Base-by-base conservation (phyloP, 2,329 filamentous ascomycete species). In the Aureobasidium sp. region DNA sequence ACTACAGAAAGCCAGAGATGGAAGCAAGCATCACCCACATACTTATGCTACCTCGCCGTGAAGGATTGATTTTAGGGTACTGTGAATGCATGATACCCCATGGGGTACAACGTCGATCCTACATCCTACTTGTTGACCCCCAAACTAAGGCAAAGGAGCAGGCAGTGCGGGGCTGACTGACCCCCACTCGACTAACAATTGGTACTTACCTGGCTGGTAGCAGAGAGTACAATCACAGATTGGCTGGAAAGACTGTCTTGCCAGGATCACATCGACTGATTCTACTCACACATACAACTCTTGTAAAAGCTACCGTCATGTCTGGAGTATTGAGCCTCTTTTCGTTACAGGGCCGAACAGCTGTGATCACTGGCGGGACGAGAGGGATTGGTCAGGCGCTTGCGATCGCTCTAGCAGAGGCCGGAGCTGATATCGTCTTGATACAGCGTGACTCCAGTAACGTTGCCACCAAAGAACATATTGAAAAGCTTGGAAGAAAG, bases 401-500 rank as follows among this genome's bases (percentile, higher is more conserved):
- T 73, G 73, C 75, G 26, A 62, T 77, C 12, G 75, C 75, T 29
- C 68, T 78, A 36, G 76, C 76, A 48, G 76, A 78, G 72, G 74
- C 75, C 53, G 76, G 76, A 37, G 75, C 76, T 65, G 74, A 78
- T 26, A 63, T 59, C 20, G 27, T 64, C 2, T 47, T 64, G 24
- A 57, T 63, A 59, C 63, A 85, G 82, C 76, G 83, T 69, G 80
- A 86, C 69, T 78, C 78, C 48, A 78, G 76, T 69, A 84, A 79
- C 68, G 73, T 75, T 66, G 64, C 69, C 37, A 92, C 89, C 10
- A 83, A 85, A 67, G 72, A 83, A 44, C 78, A 81, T 13, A 81
- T 92, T 68, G 82, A 85, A 70, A 77, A 81, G 48, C 81, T 90
- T 10, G 87, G 86, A 64, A 85, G 88, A 66, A 86, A 83, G 71